Base-by-base conservation (phyloP, 1,284 basidiomycete species). In the Sphagnurus paluster region DNA sequence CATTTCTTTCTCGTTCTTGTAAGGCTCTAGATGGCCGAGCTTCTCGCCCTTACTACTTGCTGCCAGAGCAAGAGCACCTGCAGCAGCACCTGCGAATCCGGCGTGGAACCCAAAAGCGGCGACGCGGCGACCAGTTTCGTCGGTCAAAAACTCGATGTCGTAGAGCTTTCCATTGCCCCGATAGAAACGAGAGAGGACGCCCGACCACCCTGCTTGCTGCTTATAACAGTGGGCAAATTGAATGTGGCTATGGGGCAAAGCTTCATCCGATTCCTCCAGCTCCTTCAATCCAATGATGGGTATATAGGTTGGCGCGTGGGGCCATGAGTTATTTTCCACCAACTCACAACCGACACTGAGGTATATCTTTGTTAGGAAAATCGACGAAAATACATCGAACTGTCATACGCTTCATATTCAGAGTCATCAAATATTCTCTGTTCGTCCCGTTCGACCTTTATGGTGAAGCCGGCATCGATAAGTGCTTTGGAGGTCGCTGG, bases 221-320 rank as follows among this genome's bases (percentile, higher is more conserved):
- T 99, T 99, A 81, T 93, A 99, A 72, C 96, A 98, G 69, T 99
- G 97, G 2, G 95, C 96, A 59, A 99, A 99, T 66, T 98, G 95
- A 67, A 99, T 96, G 71, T 99, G 97, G 7, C 91, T 95, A 72
- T 98, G 94, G 9, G 80, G 83, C 14, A 98, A 74, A 14, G 94
- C 89, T 34, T 84, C 83, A 33, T 79, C 76, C 34, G 91, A 94
- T 51, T 75, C 82, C 30, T 90, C 85, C 16, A 99, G 83, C 68
- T 99, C 97, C 76, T 99, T 99, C 66, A 99, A 79, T 6, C 97
- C 97, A 58, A 98, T 88, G 69, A 99, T 97, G 46, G 91, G 87
- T 33, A 87, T 74, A 30, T 83, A 69, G 21, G 66, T 67, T 1
- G 95, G 93, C 1, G 92, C 90, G 32, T 65, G 75, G 17, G 90